Base-by-base conservation (phyloP, 495 filamentous ascomycete species). In the Achaetomiella virescens region DNA sequence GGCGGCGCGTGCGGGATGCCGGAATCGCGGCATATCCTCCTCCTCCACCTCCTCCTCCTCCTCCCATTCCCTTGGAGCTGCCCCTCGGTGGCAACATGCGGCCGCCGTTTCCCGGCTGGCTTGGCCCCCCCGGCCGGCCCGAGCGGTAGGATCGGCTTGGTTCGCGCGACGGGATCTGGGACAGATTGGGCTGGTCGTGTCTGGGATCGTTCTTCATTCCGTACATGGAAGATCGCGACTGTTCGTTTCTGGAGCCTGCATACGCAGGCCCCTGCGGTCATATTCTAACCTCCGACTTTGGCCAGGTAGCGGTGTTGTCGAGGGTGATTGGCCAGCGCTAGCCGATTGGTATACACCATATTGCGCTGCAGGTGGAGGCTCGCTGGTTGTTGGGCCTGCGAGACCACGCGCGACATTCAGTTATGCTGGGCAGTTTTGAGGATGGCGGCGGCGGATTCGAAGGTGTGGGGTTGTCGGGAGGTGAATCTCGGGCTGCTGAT, bases 111-210 rank as follows among this genome's bases (percentile, higher is more conserved):
- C 82, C 74, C 31, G 72, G 64, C 8, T 66, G 64, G 3, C 61
- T 46, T 40, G 66, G 70, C 5, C 83, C n/a, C n/a, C n/a, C 80
- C 52, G 75, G 73, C 58, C 81, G 81, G 54, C 80, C 77, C 64
- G 47, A 25, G 84, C 90, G 49, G 78, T 76, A 60, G 81, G 83
- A 62, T 85, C 86, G 84, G 64, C 82, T 90, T 33, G 78, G 75
- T 61, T 93, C 87, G 61, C 87, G 78, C 33, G 80, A 77, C 6
- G 83, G 84, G 15, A 86, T 77, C 4, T 80, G 84, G 54, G 86
- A 80, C 62, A 85, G 77, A 20, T 80, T 84, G 36, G 78, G 71
- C 11, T 76, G 77, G n/a, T 80, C 80, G 38, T 79, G 77, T 60
- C 86, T 78, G 17, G 85, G 84, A 57, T 84, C 81, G 60, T 73